These are phyloP conservation scores for Metschnikowia gruessii DNA, from an alignment of 805 yeast species.

Conservation along the genomic window DNA sequence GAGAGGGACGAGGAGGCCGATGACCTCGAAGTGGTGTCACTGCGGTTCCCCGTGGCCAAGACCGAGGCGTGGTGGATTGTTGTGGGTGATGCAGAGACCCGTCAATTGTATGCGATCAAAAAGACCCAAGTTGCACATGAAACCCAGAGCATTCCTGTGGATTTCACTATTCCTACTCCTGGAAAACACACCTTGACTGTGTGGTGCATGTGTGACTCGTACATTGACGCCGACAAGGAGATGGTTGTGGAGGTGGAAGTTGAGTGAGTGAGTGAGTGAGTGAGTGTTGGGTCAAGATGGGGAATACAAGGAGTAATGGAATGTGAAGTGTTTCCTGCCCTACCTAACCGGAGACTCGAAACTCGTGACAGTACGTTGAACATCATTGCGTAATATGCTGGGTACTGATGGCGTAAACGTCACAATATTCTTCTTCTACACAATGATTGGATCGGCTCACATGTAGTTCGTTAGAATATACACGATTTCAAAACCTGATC, in stretches of 20 bases:
- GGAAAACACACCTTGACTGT: conserved; percentile 64
- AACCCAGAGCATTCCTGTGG: conserved; percentile 49
- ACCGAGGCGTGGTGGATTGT: conserved; percentile 85
- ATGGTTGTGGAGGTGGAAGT: conserved; percentile 45
- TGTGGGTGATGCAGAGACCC: conserved; percentile 61
- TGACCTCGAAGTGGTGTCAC: conserved; percentile 57
- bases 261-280: too few species aligned
- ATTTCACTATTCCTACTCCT: conserved; percentile 53
- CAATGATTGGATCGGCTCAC: too few species aligned
- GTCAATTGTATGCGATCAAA: conserved; percentile 70
- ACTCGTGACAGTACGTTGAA: too few species aligned
- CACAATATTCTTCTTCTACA: too few species aligned
- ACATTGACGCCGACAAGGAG: conserved; percentile 91
- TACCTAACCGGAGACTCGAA: too few species aligned
- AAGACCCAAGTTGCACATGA: conserved; percentile 55
- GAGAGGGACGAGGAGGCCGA: conserved; percentile 78
- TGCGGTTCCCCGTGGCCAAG: conserved; percentile 58
- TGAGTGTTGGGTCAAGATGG: too few species aligned
- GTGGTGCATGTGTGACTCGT: conserved; percentile 91
- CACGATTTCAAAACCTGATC: too few species aligned
- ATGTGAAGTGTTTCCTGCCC: too few species aligned
- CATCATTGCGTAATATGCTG: too few species aligned
- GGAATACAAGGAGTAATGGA: too few species aligned
- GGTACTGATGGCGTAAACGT: too few species aligned
- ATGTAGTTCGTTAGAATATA: too few species aligned